Percentiles rank a stretch among this genome's conserved stretches.
Conservation (phyloP, 495 filamentous ascomycete species). For the Penicillium maclennaniae region DNA sequence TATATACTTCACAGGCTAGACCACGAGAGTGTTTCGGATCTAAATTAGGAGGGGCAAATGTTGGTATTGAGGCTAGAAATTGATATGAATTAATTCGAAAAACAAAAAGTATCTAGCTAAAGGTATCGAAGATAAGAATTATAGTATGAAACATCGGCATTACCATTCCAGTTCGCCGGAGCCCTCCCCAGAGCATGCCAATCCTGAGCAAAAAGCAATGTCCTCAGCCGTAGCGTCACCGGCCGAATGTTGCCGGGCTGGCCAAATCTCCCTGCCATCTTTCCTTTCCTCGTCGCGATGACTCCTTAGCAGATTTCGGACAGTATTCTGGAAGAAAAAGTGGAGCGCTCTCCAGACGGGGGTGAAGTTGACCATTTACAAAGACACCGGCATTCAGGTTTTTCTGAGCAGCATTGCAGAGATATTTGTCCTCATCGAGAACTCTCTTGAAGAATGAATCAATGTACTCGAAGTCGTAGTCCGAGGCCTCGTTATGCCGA, state of each 20-base stretch:
- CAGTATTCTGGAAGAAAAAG: conserved; percentile 47
- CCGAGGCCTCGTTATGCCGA: conserved; percentile 35
- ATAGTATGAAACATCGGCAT: not conserved
- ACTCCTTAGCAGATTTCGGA: conserved; percentile 32
- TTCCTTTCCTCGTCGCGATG: conserved; percentile 39
- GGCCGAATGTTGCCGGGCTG: conserved; percentile 35
- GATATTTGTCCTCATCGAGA: conserved; percentile 42
- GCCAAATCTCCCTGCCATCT: conserved; percentile 42
- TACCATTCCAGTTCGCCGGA: conserved; percentile 18
- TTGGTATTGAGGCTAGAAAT: not conserved
- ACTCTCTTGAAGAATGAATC: conserved; percentile 41
- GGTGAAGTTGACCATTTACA: conserved; percentile 47
- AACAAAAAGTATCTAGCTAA: not conserved
- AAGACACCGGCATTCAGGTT: conserved; percentile 46
- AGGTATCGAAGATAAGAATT: not conserved
- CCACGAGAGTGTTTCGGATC: not conserved
- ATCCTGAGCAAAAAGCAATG: conserved; percentile 31
- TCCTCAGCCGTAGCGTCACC: conserved; percentile 32
- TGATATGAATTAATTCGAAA: not conserved
- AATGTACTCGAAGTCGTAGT: conserved; percentile 38
- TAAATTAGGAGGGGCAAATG: not conserved
- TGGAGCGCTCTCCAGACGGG: conserved; percentile 38
- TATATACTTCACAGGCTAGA: not conserved
- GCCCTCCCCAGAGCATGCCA: conserved; percentile 18
- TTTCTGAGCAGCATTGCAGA: conserved; percentile 42